A percentile compares a stretch with the other conserved stretches of the same genome.
These are phyloP conservation scores for Fusarium newnesense DNA, from an alignment of 2,329 filamentous ascomycete species.

Conservation along the genomic window DNA sequence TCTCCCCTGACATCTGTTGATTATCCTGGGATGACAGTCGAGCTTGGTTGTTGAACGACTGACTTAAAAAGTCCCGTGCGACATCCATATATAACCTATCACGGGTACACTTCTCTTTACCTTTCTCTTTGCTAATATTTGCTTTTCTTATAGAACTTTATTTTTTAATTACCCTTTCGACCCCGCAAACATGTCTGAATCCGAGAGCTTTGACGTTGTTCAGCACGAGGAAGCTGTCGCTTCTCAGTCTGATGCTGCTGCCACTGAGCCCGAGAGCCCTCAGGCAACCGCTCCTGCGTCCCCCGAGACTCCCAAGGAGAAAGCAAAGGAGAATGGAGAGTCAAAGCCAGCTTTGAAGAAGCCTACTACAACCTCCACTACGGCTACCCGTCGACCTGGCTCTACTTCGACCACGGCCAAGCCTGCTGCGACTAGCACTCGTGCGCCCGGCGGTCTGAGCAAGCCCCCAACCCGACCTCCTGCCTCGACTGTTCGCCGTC, in stretches of 20 bases:
- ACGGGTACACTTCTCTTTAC: background rate
- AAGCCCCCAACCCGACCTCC: conserved; percentile 62
- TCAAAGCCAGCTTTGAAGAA: conserved; percentile 51
- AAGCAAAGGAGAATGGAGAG: conserved; percentile 45
- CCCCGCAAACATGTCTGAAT: conserved; percentile 56
- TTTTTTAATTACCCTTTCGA: conserved; percentile 27
- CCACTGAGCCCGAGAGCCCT: conserved; percentile 42
- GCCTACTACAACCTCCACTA: conserved; percentile 46
- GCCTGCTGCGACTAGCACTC: conserved; percentile 47
- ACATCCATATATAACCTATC: conserved; percentile 8
- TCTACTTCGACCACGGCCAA: conserved; percentile 39
- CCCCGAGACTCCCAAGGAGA: conserved; percentile 49
- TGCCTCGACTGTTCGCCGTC: conserved; percentile 48
- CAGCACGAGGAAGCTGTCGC: conserved; percentile 55
- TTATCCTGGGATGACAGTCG: conserved; percentile 10
- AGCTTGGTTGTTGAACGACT: conserved; percentile 19
- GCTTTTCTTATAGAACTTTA: conserved; percentile 13
- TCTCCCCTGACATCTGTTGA: conserved; percentile 10
- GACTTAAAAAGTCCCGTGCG: conserved; percentile 5
- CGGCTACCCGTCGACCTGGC: conserved; percentile 34
- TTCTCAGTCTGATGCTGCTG: conserved; percentile 45
- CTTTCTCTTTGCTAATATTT: conserved; percentile 6
- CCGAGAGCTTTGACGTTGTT: conserved; percentile 57
- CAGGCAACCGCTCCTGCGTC: conserved; percentile 46
- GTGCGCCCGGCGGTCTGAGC: conserved; percentile 54